These are phyloP conservation scores for Candida incommunis DNA, from an alignment of 805 yeast species.

Conservation along the genomic window DNA sequence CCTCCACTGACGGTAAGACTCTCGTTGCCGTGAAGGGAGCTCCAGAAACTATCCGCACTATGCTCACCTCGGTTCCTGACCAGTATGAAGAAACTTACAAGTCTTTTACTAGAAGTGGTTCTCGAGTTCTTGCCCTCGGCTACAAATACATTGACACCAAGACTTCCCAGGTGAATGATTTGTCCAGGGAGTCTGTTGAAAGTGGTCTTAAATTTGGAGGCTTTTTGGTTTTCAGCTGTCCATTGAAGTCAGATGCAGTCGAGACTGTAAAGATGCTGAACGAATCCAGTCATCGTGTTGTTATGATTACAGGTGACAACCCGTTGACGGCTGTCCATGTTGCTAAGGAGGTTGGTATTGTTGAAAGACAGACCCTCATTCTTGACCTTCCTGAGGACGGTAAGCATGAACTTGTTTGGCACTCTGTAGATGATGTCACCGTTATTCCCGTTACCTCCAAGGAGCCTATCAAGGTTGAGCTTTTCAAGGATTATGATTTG, in stretches of 20 bases:
- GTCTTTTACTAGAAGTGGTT: constrained; percentile 86
- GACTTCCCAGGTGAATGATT: constrained; percentile 30
- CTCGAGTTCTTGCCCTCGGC: constrained; percentile 92
- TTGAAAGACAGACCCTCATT: constrained; percentile 70
- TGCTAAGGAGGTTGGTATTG: constrained; percentile 82
- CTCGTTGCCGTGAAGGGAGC: constrained; percentile 94
- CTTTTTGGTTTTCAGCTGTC: constrained; percentile 93
- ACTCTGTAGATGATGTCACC: constrained; percentile 65
- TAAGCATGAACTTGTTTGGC: constrained; percentile 58
- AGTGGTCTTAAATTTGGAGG: constrained; percentile 68
- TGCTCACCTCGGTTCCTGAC: constrained; percentile 58
- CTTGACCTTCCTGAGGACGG: constrained; percentile 73
- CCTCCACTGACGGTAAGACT: constrained; percentile 37
- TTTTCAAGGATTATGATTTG: constrained; percentile 60
- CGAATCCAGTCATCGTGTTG: constrained; percentile 87
- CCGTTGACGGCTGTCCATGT: constrained; percentile 97
- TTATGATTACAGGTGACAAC: constrained; percentile 98
- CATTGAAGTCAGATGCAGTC: constrained; percentile 85
- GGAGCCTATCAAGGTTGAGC: constrained; percentile 37
- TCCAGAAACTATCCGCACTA: constrained; percentile 81
- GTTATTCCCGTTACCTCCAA: constrained; percentile 52
- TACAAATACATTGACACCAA: constrained; percentile 53
- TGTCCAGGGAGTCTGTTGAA: constrained; percentile 70
- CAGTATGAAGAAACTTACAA: constrained; percentile 77
- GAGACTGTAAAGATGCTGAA: constrained; percentile 84